Evolutionary conservation across 2,329 filamentous ascomycete genomes (phyloP).

Genomic region (Orbilia brochopaga): DNA sequence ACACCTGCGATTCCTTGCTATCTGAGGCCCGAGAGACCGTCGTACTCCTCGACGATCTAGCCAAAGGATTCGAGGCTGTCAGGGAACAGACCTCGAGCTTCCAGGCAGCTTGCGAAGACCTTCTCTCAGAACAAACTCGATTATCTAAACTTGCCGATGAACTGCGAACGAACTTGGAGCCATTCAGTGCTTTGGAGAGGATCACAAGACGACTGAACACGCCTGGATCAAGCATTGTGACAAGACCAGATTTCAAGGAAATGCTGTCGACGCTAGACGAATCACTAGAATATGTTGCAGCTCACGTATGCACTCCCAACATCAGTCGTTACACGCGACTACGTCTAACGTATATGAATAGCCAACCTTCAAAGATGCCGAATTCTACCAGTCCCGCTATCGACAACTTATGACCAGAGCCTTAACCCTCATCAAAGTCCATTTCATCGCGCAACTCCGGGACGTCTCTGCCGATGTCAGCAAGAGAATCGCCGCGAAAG

Average conservation of each 20-base stretch:
- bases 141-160: conserved; percentile 80
- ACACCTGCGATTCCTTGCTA: conserved; percentile 78
- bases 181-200: conserved; percentile 91
- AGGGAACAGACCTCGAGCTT: conserved; percentile 92
- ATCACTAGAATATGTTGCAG: conserved; percentile 90
- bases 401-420: conserved; percentile 63
- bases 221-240: conserved; percentile 86
- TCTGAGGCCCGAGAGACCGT: conserved; percentile 77
- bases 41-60: conserved; percentile 75
- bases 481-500: conserved; percentile 65
- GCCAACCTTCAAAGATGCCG: conserved; percentile 52
- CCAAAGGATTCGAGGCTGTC: conserved; percentile 83
- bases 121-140: conserved; percentile 80
- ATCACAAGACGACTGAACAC: conserved; percentile 90
- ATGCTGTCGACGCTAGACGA: conserved; percentile 87
- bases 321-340: neutral
- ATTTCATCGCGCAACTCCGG: conserved; percentile 69
- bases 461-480: conserved; percentile 69
- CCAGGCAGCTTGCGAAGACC: conserved; percentile 85
- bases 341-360: neutral
- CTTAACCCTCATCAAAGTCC: conserved; percentile 70
- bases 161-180: conserved; percentile 87
- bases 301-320: conserved; percentile 68
- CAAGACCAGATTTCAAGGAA: conserved; percentile 81
- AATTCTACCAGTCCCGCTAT: conserved; percentile 61